These are phyloP conservation scores for Tritrichomonas foetus DNA, from an alignment of 208 protist genomes.

Conservation along the genomic window DNA sequence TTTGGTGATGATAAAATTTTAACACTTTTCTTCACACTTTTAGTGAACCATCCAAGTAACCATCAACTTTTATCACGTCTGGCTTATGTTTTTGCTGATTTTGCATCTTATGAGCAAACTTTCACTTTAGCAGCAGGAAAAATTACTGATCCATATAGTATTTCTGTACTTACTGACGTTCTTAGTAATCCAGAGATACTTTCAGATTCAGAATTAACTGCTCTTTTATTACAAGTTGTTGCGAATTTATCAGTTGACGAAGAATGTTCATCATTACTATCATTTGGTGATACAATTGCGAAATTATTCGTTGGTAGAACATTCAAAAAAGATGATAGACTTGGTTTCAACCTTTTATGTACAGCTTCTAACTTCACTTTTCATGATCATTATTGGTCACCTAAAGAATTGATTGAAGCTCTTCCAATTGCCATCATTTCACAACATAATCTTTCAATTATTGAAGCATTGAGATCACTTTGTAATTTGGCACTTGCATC, in stretches of 20 bases:
- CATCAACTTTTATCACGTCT: background rate
- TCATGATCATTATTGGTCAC: slow-evolving; percentile 24
- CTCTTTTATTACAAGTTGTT: slow-evolving; percentile 8
- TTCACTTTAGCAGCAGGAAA: background rate
- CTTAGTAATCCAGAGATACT: background rate
- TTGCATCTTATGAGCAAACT: background rate
- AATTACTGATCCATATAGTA: background rate
- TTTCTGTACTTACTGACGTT: background rate
- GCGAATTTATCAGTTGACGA: background rate
- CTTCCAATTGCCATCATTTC: background rate
- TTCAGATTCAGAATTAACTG: background rate
- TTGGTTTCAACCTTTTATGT: background rate
- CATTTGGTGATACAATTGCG: background rate
- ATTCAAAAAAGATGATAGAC: background rate
- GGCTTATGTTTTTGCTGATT: background rate
- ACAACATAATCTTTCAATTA: background rate
- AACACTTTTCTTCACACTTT: background rate
- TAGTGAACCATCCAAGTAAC: background rate
- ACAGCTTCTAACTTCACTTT: background rate
- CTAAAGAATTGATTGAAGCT: background rate
- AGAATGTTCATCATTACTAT: background rate
- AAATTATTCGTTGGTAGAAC: background rate
- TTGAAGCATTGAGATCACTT: background rate
- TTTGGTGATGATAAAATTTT: background rate
- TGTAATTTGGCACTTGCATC: background rate